Evolutionary conservation across 2,329 filamentous ascomycete genomes (phyloP).

Genomic region (Tolypocladium inflatum): DNA sequence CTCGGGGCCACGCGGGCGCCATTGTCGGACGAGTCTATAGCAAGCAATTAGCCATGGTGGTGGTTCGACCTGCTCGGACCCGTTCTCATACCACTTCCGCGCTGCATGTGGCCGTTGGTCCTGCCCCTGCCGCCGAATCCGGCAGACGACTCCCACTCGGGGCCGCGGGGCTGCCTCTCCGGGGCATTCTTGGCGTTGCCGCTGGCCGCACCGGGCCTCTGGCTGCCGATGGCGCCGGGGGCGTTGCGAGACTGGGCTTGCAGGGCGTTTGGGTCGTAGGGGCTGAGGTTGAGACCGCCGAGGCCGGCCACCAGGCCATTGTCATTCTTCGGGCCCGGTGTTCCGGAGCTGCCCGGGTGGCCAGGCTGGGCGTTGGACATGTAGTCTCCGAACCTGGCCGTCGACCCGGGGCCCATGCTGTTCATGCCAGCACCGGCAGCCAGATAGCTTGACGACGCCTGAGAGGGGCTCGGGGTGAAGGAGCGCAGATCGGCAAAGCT

Average conservation of each 20-base stretch:
- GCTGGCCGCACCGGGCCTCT: slow-evolving; percentile 44
- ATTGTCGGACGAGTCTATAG: slow-evolving; percentile 32
- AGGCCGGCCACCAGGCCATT: slow-evolving; percentile 37
- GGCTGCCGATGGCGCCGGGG: slow-evolving; percentile 56
- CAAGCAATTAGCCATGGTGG: slow-evolving; percentile 6
- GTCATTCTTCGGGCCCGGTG: slow-evolving; percentile 28
- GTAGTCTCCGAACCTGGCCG: slow-evolving; percentile 37
- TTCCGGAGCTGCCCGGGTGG: slow-evolving; percentile 24
- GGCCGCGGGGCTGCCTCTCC: slow-evolving; percentile 55
- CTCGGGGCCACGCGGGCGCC: slow-evolving; percentile 27
- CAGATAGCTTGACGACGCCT: slow-evolving; percentile 68
- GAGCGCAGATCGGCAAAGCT: slow-evolving; percentile 93
- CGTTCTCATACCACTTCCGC: slow-evolving; percentile 47
- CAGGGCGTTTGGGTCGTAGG: slow-evolving; percentile 35
- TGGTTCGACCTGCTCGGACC: not conserved
- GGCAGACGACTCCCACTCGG: slow-evolving; percentile 47
- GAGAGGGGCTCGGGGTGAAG: slow-evolving; percentile 90
- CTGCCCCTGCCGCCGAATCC: slow-evolving; percentile 46
- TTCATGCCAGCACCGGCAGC: slow-evolving; percentile 37
- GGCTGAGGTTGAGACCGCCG: slow-evolving; percentile 40
- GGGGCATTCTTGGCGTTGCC: slow-evolving; percentile 36
- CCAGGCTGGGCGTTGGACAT: slow-evolving; percentile 26
- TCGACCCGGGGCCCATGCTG: slow-evolving; percentile 34
- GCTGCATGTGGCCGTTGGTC: slow-evolving; percentile 50
- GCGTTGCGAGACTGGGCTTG: slow-evolving; percentile 31